phyloP scores from a whole-genome alignment of 179 eudicot species.

The Patellifolia procumbens region DNA sequence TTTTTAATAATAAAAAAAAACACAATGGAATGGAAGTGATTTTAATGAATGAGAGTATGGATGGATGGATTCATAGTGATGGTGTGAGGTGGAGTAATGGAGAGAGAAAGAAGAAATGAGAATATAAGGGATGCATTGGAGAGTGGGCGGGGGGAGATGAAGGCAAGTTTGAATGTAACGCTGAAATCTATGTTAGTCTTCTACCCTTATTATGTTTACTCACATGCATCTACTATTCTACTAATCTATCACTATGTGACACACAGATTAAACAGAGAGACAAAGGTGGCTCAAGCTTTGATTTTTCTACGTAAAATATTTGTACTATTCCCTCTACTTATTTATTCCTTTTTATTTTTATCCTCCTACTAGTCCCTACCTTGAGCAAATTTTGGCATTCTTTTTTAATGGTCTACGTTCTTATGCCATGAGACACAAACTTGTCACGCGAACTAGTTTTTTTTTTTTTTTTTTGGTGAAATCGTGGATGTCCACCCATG shows the following conservation, averaged over 20 bases:
- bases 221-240: conserved; percentile 31
- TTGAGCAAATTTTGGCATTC: too few species aligned
- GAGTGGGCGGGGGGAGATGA: conserved; percentile 29
- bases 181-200: conserved; percentile 38
- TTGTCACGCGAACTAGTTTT: too few species aligned
- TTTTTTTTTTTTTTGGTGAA: too few species aligned
- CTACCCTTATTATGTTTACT: conserved; percentile 17
- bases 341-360: not conserved
- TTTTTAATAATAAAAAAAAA: too few species aligned
- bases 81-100: not conserved
- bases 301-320: not conserved
- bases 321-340: not conserved
- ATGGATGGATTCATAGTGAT: not conserved
- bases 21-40: not conserved
- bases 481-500: too few species aligned
- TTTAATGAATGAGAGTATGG: too few species aligned
- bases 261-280: not conserved
- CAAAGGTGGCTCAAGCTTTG: not conserved
- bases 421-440: too few species aligned
- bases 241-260: too few species aligned
- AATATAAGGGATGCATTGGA: conserved; percentile 28
- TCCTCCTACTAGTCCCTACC: too few species aligned
- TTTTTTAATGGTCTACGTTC: too few species aligned
- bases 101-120: not conserved
- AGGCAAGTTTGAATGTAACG: conserved; percentile 34